Percentiles rank a stretch among this genome's conserved stretches.
Conservation (phyloP, 208 protist genomes). For the Leishmania lainsoni region DNA sequence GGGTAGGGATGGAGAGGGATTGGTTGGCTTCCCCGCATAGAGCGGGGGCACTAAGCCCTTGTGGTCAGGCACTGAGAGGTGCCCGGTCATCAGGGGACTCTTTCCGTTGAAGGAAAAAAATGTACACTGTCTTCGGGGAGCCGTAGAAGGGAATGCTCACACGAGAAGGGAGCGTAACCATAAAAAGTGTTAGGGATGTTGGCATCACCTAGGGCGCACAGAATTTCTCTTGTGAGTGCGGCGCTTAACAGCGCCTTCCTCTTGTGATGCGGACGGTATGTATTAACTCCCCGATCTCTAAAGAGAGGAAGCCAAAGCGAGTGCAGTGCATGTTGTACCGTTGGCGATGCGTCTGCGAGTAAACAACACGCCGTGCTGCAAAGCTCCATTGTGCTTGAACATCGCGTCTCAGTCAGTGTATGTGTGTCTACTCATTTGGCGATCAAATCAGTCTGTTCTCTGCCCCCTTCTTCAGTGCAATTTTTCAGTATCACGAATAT, state of each 20-base stretch:
- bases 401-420: neutral
- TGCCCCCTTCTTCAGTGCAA: neutral
- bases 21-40: neutral
- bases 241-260: no score
- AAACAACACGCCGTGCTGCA: neutral
- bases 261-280: neutral
- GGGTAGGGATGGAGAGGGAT: neutral
- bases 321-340: neutral
- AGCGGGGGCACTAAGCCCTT: neutral
- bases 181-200: no score
- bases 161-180: neutral
- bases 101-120: neutral
- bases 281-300: neutral
- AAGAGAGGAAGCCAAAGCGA: neutral
- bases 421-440: no score
- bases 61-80: neutral
- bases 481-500: neutral
- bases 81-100: neutral
- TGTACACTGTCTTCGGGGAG: neutral
- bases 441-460: neutral
- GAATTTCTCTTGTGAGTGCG: neutral
- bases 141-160: neutral
- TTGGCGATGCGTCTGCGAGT: neutral
- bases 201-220: neutral
- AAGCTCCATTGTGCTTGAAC: neutral